Evolutionary conservation across 176 grass and related monocot species (phyloP).

Genomic region (Oryza brachyantha): DNA sequence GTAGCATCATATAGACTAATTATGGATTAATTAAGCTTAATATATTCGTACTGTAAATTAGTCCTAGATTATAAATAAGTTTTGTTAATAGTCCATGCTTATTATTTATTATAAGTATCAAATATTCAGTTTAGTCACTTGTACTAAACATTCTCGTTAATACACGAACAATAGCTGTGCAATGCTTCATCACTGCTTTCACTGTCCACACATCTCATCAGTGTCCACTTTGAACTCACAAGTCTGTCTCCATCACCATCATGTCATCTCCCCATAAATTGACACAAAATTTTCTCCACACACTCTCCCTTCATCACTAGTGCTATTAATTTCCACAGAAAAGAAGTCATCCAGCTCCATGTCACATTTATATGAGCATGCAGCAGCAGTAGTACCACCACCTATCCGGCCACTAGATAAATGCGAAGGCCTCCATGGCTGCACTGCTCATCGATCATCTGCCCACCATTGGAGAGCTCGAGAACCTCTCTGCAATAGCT

Average conservation of each 20-base stretch:
- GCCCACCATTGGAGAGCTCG: constrained; percentile 6
- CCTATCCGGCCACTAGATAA: constrained; percentile 36
- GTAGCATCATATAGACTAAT: too few species aligned
- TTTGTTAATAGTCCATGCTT: too few species aligned
- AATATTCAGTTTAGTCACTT: too few species aligned
- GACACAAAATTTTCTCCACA: not conserved
- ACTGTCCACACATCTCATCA: constrained; percentile 30
- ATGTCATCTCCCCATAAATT: constrained; percentile 43
- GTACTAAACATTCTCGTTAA: too few species aligned
- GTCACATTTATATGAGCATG: constrained; percentile 37
- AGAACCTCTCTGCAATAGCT: not conserved
- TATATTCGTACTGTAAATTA: too few species aligned
- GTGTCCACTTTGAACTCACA: constrained; percentile 18
- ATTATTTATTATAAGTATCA: too few species aligned
- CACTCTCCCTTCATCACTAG: not conserved
- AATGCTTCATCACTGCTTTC: constrained; percentile 22
- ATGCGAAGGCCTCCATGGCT: constrained; percentile 8
- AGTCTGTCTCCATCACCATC: constrained; percentile 39
- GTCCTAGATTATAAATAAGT: too few species aligned
- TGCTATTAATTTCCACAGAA: constrained; percentile 36
- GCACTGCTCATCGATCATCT: not conserved
- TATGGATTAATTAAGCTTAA: too few species aligned
- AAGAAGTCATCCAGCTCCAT: constrained; percentile 15
- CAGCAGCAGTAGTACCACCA: constrained; percentile 15
- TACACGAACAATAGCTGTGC: constrained; percentile 17